Conservation (phyloP, 2,329 filamentous ascomycete species). For the Mariannaea elegans region DNA sequence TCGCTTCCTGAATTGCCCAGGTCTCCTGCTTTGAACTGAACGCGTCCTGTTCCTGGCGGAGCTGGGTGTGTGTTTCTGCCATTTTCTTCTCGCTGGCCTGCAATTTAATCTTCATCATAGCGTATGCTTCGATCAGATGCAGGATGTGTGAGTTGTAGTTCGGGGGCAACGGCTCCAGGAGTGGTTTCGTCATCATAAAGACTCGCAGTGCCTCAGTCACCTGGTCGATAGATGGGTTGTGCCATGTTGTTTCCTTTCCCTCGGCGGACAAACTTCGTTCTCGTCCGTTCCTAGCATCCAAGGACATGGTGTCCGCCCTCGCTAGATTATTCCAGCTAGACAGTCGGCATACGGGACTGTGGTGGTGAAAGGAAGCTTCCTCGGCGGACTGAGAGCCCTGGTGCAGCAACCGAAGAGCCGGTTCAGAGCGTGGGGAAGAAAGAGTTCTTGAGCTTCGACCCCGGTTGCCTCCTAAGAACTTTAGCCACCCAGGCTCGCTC, state of each 20-base stretch:
- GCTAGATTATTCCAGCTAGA: slow-evolving; percentile 25
- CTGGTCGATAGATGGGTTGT: slow-evolving; percentile 54
- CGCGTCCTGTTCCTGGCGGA: slow-evolving; percentile 47
- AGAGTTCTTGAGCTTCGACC: slow-evolving; percentile 31
- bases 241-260: slow-evolving; percentile 41
- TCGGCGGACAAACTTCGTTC: slow-evolving; percentile 30
- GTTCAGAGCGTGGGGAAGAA: slow-evolving; percentile 32
- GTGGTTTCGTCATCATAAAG: slow-evolving; percentile 49
- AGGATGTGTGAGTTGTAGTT: slow-evolving; percentile 55
- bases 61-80: slow-evolving; percentile 46
- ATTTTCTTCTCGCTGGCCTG: slow-evolving; percentile 48
- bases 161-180: slow-evolving; percentile 47
- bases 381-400: slow-evolving; percentile 9
- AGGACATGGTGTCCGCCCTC: not conserved
- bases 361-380: slow-evolving; percentile 8
- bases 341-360: slow-evolving; percentile 19
- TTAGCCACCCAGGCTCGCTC: slow-evolving; percentile 37
- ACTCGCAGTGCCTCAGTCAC: slow-evolving; percentile 56
- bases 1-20: slow-evolving; percentile 35
- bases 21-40: slow-evolving; percentile 36
- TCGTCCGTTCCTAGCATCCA: slow-evolving; percentile 12
- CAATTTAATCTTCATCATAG: slow-evolving; percentile 39
- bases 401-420: slow-evolving; percentile 29
- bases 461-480: slow-evolving; percentile 36
- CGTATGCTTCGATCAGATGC: slow-evolving; percentile 49